Evolutionary conservation across 371 early-diverging fungal species (phyloP), one percentile per base, ranked within the genome.

Genomic region (Mucor lusitanicus): DNA sequence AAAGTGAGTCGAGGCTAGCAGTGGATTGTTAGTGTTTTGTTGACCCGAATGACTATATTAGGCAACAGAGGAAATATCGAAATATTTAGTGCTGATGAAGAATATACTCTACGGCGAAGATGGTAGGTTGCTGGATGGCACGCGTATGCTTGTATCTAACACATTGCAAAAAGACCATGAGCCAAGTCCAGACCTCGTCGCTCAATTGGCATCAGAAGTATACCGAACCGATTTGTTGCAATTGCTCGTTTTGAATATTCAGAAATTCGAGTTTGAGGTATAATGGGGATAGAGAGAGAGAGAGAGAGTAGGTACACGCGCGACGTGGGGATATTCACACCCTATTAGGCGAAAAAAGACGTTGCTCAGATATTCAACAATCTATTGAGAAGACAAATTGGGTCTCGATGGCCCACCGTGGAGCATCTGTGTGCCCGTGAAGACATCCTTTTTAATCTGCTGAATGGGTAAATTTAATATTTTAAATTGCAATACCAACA

Each of bases 331-430:
- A 46, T 44, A 30, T 60, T 53, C 25, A 28, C 17, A 56, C n/a
- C 56, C 17, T 19, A 33, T 27, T 63, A 91, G 94, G 96, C 97
- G 60, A 94, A 95, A 74, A 99, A 99, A 83, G 99, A 99, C 75
- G 97, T 97, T 17, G 92, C 96, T 69, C 94, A 95, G 74, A 95
- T 99, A 68, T 97, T 97, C 83, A 96, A 95, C 78, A 96, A 95
- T 70, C 85, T 99, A 63, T 84, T 99, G 62, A 88, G 97, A 69
- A 87, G 99, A 75, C 95, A 95, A 73, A 93, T 97, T 70, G 97
- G 97, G 28, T 86, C 96, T 8, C 89, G 98, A 54, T 92, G 91
- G 75, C 99, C 99, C 4, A 99, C 97, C 0, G 94, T 96, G 35
- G 99, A 99, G 70, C 95, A 97, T 74, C 86, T 99, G 61, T 88